Evolutionary conservation across 2,329 filamentous ascomycete species (phyloP).

Genomic region (Verticillium zaregamsianum): DNA sequence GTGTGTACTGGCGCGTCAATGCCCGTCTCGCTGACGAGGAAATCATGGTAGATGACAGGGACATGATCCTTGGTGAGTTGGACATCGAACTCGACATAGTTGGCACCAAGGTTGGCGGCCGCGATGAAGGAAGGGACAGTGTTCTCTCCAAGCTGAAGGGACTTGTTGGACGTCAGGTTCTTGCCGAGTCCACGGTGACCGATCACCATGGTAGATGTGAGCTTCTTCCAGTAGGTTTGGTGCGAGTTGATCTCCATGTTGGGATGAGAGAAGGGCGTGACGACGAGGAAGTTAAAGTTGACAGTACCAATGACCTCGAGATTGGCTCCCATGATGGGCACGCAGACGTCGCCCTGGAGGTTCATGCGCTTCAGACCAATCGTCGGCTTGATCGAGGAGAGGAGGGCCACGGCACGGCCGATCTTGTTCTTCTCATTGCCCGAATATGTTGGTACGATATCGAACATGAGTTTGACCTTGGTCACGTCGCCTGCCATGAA

Average conservation of each 20-base stretch:
- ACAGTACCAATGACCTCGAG: slow-evolving; percentile 91
- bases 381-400: slow-evolving; percentile 79
- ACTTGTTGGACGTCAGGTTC: slow-evolving; percentile 78
- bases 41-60: slow-evolving; percentile 97
- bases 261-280: slow-evolving; percentile 90
- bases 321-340: slow-evolving; percentile 81
- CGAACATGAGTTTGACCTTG: slow-evolving; percentile 87
- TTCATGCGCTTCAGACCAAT: slow-evolving; percentile 86
- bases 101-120: slow-evolving; percentile 84
- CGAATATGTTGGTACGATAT: slow-evolving; percentile 92
- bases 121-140: slow-evolving; percentile 95
- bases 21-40: slow-evolving; percentile 94
- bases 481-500: slow-evolving; percentile 76
- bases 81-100: slow-evolving; percentile 77
- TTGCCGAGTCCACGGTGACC: slow-evolving; percentile 78
- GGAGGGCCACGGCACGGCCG: slow-evolving; percentile 80
- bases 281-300: slow-evolving; percentile 94
- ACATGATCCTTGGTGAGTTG: slow-evolving; percentile 98
- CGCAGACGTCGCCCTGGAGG: slow-evolving; percentile 84
- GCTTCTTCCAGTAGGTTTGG: slow-evolving; percentile 94
- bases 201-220: slow-evolving; percentile 80
- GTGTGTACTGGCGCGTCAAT: slow-evolving; percentile 96
- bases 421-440: slow-evolving; percentile 85
- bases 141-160: slow-evolving; percentile 92
- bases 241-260: slow-evolving; percentile 89